Conservation (phyloP, 73 alveolate species). For the Diophrys appendiculata region DNA sequence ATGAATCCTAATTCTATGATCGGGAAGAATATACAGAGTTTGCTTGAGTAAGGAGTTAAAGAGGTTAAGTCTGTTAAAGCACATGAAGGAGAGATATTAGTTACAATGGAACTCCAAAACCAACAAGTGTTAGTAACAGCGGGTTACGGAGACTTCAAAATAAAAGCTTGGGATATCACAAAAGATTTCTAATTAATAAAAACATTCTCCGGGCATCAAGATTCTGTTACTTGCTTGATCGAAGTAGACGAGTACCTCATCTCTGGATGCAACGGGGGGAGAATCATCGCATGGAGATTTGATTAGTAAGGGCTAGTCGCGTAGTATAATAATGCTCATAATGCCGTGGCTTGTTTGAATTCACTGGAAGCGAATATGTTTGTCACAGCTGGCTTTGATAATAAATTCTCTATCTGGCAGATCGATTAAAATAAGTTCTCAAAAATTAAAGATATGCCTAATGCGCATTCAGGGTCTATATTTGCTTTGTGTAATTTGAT, state of each 20-base stretch:
- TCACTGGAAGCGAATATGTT: neutral
- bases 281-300: neutral
- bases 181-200: too few relatives aligned
- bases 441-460: neutral
- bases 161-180: neutral
- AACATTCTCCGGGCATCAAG: neutral
- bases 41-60: neutral
- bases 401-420: neutral
- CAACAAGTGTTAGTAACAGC: neutral
- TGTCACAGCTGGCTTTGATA: neutral
- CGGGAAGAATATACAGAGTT: too few relatives aligned
- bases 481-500: neutral
- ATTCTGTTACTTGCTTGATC: neutral
- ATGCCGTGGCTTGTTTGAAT: neutral
- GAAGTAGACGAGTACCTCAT: neutral
- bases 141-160: neutral
- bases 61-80: neutral
- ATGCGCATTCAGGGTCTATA: neutral
- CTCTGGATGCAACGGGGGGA: neutral
- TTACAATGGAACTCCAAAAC: neutral
- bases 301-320: neutral
- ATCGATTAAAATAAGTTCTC: neutral
- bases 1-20: too few relatives aligned
- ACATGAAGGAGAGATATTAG: neutral
- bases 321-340: neutral